These are phyloP conservation scores for Mycena kentingensis DNA, from an alignment of 768 basidiomycete species.

Conservation along the genomic window DNA sequence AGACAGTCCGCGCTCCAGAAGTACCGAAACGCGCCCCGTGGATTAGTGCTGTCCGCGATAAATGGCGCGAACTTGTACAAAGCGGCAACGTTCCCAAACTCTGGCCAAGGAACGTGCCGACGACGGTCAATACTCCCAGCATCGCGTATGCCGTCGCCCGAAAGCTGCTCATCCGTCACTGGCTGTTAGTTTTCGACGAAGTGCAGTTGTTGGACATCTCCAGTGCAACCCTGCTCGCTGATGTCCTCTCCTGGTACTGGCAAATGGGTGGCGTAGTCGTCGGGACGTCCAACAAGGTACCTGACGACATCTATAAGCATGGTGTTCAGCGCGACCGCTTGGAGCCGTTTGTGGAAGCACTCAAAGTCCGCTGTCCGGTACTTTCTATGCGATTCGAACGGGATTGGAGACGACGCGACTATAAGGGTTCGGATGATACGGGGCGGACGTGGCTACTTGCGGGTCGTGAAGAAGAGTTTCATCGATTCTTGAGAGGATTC, in stretches of 20 bases:
- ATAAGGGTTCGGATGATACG: slow-evolving; percentile 17
- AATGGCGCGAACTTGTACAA: slow-evolving; percentile 34
- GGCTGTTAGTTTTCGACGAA: slow-evolving; percentile 60
- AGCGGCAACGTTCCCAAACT: slow-evolving; percentile 31
- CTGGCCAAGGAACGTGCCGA: slow-evolving; percentile 30
- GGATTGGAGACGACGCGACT: slow-evolving; percentile 44
- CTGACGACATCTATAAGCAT: slow-evolving; percentile 57
- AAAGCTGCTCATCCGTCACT: slow-evolving; percentile 46
- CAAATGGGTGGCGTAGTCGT: slow-evolving; percentile 60
- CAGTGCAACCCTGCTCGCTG: slow-evolving; percentile 50
- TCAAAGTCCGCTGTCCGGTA: slow-evolving; percentile 55
- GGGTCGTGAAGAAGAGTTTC: slow-evolving; percentile 27
- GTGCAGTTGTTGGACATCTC: slow-evolving; percentile 63
- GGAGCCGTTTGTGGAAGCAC: slow-evolving; percentile 56
- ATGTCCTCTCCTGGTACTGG: slow-evolving; percentile 65
- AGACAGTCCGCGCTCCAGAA: background rate
- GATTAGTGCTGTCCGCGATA: slow-evolving; percentile 28
- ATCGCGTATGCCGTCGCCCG: slow-evolving; percentile 49
- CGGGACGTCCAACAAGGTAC: slow-evolving; percentile 51
- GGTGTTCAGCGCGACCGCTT: slow-evolving; percentile 59
- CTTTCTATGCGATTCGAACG: slow-evolving; percentile 43
- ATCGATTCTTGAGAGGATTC: slow-evolving; percentile 16
- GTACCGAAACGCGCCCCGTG: slow-evolving; percentile 26
- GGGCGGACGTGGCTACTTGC: slow-evolving; percentile 36
- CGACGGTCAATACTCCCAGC: slow-evolving; percentile 33